phyloP scores from a whole-genome alignment of 1,284 basidiomycete genomes.

The Moesziomyces sp. region DNA sequence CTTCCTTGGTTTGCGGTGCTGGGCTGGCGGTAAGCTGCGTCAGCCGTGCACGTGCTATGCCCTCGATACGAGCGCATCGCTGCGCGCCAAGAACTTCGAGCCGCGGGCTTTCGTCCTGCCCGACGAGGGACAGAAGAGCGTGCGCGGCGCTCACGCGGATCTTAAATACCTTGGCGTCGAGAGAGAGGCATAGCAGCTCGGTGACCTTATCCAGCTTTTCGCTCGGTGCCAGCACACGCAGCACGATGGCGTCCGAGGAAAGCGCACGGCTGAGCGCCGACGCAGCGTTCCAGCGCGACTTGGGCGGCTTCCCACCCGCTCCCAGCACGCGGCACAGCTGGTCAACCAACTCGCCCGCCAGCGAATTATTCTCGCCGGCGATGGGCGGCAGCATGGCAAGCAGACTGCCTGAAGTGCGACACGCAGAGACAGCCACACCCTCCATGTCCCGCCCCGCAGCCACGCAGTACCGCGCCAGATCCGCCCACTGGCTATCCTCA shows the following conservation, averaged over 20 bases:
- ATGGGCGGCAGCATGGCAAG: slow-evolving; percentile 14
- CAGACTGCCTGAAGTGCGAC: slow-evolving; percentile 23
- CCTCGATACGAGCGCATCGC: slow-evolving; percentile 5
- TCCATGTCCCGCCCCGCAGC: slow-evolving; percentile 32
- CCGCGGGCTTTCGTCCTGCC: not conserved
- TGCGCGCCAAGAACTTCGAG: slow-evolving; percentile 11
- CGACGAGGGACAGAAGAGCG: slow-evolving; percentile 23
- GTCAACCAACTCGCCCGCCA: slow-evolving; percentile 9
- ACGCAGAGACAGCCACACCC: slow-evolving; percentile 33
- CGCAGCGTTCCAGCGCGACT: slow-evolving; percentile 43
- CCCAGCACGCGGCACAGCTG: slow-evolving; percentile 26
- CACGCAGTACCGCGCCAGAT: slow-evolving; percentile 21
- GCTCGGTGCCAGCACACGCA: not conserved
- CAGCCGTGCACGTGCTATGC: slow-evolving; percentile 13
- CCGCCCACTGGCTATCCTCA: slow-evolving; percentile 6
- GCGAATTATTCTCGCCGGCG: not conserved
- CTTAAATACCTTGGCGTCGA: slow-evolving; percentile 36
- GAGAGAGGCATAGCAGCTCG: slow-evolving; percentile 13
- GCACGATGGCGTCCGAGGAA: slow-evolving; percentile 10
- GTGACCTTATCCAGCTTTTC: slow-evolving; percentile 11
- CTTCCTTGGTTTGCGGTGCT: slow-evolving; percentile 17
- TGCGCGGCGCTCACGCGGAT: slow-evolving; percentile 22
- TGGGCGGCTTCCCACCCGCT: slow-evolving; percentile 34
- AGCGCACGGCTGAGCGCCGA: slow-evolving; percentile 35
- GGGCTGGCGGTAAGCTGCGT: slow-evolving; percentile 3